phyloP scores from a whole-genome alignment of 73 alveolate species.

The Paramecium octaurelia region DNA sequence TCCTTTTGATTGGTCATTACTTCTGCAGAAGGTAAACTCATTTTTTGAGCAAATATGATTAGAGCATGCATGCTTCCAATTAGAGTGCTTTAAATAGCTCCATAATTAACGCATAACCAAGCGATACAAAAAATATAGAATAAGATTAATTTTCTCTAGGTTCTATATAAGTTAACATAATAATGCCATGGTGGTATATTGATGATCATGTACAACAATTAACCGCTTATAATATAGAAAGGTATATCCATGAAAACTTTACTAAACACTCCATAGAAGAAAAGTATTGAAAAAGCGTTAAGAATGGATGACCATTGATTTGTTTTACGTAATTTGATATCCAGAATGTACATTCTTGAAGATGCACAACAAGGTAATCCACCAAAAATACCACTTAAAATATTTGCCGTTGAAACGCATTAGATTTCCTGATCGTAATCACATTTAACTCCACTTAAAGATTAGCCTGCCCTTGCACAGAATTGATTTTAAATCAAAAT shows the following conservation, averaged over 20 bases:
- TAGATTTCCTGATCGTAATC: slow-evolving; percentile 30
- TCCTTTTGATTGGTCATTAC: background rate
- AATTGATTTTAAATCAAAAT: background rate
- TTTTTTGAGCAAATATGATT: background rate
- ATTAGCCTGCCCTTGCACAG: slow-evolving; percentile 7
- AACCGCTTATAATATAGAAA: background rate
- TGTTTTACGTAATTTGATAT: background rate
- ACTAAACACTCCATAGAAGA: slow-evolving; percentile 13
- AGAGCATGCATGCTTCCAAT: slow-evolving; percentile 43
- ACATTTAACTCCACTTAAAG: slow-evolving; percentile 34
- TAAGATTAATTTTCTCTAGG: background rate
- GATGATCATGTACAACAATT: slow-evolving; percentile 15
- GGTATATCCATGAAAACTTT: slow-evolving; percentile 28
- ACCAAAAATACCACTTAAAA: slow-evolving; percentile 26
- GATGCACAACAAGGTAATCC: slow-evolving; percentile 50
- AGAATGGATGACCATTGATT: slow-evolving; percentile 43
- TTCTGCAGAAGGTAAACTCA: slow-evolving; percentile 22
- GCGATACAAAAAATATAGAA: background rate
- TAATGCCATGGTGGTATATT: slow-evolving; percentile 37
- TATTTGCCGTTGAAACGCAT: slow-evolving; percentile 18
- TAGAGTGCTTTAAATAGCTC: slow-evolving; percentile 7
- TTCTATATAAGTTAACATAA: background rate
- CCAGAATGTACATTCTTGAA: slow-evolving; percentile 8
- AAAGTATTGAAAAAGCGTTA: slow-evolving; percentile 1
- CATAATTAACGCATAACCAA: slow-evolving; percentile 37